Evolutionary conservation across 2,329 filamentous ascomycete species (phyloP).

Genomic region (Ascochyta fabae): DNA sequence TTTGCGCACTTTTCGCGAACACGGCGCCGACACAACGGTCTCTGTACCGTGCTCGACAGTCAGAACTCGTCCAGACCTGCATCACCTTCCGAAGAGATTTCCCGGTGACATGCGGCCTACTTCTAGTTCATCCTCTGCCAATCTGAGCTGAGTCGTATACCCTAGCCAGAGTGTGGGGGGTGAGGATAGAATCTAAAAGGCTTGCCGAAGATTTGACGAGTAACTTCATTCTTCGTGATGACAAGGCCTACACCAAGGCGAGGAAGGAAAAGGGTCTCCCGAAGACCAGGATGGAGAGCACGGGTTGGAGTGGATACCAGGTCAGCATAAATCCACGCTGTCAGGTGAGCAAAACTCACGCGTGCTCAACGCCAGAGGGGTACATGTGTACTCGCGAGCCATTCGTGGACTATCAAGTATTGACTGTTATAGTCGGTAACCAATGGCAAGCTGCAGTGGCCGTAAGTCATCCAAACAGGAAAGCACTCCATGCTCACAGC

Average conservation of each 20-base stretch:
- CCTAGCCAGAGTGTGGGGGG: conserved; percentile 4
- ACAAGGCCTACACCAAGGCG: conserved; percentile 16
- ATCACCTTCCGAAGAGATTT: conserved; percentile 19
- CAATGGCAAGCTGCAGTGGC: conserved; percentile 31
- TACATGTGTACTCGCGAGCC: conserved; percentile 39
- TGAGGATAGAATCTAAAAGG: not conserved
- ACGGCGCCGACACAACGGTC: conserved; percentile 24
- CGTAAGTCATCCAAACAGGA: conserved; percentile 25
- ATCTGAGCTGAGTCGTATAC: conserved; percentile 8
- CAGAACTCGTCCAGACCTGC: conserved; percentile 28
- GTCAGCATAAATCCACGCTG: conserved; percentile 30
- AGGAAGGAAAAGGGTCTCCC: conserved; percentile 21
- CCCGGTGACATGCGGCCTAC: conserved; percentile 22
- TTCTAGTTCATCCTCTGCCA: conserved; percentile 12
- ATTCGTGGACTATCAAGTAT: conserved; percentile 48
- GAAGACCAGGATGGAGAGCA: conserved; percentile 24
- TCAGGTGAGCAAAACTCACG: conserved; percentile 44
- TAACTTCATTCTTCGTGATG: not conserved
- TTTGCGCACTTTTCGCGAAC: conserved; percentile 23
- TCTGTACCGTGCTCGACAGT: conserved; percentile 29
- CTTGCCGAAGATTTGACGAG: conserved; percentile 10
- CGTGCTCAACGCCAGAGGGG: conserved; percentile 27
- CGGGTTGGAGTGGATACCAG: conserved; percentile 12
- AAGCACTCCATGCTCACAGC: conserved; percentile 25
- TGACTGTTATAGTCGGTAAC: conserved; percentile 44